Base-by-base conservation (phyloP, 805 yeast species). In the Monosporozyma yasuniensis region DNA sequence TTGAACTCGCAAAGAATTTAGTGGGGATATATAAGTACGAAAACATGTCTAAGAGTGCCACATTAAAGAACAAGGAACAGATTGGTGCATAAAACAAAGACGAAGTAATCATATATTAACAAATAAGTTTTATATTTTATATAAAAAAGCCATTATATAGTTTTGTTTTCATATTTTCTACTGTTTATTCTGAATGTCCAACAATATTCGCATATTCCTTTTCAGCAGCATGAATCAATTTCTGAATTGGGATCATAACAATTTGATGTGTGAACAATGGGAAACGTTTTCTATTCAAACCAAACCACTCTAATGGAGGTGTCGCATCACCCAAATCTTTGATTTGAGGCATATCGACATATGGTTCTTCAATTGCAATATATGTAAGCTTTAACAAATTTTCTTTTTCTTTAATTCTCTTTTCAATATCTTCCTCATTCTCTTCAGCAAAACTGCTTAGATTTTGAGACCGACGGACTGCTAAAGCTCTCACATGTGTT, bases 291-390 rank as follows among this genome's bases (percentile, higher is more conserved):
- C 98, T 75, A 64, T 93, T 93, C 28, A 93, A 73, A 2, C 99
- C 99, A 70, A 93, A 86, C 99, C 99, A 93, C 64, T 93, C 99
- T 51, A 93, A 69, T 2, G 99, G 99, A 0, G 99, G 99, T 0
- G 99, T 93, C 1, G 97, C 98, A 67, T 84, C 90, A 23, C 99
- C 98, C 59, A 93, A 73, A 60, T 93, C 98, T 60, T 81, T 81
- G 60, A 93, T 72, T 56, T 84, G 91, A 2, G 98, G 98, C 18
- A 93, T 86, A 53, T 86, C 95, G 35, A 93, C 88, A 6, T 78
- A 72, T 0, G 97, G 96, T 10, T 84, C 85, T 35, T 76, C 80
- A 10, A 86, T 60, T 0, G 98, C 79, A 0, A 63, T 64, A 58
- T 75, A 87, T 41, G 69, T 69, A 35, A 70, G 65, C 49, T 75